Percentiles rank a stretch among this genome's conserved stretches.
These are phyloP conservation scores for Anaeromyces robustus DNA, from an alignment of 192 early-diverging fungal genomes.

Conservation along the genomic window DNA sequence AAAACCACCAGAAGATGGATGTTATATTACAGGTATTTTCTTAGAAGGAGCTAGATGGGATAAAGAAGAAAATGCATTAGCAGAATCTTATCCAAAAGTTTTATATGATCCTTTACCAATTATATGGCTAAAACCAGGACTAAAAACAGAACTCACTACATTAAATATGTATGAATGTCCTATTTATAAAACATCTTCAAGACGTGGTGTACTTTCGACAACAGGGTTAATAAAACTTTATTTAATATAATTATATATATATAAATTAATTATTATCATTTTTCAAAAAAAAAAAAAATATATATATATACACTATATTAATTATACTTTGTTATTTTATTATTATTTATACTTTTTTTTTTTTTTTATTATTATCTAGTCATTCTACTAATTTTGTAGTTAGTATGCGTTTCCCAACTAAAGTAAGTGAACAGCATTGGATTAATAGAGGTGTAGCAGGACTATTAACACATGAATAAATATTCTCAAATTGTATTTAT, in stretches of 20 bases:
- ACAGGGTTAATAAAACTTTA: slow-evolving; percentile 24
- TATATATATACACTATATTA: too few relatives aligned
- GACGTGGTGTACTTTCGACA: slow-evolving; percentile 38
- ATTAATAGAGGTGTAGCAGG: slow-evolving; percentile 36
- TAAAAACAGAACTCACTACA: slow-evolving; percentile 19
- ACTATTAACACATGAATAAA: slow-evolving; percentile 16
- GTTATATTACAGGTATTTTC: slow-evolving; percentile 41
- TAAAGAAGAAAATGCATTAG: slow-evolving; percentile 28
- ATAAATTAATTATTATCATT: too few relatives aligned
- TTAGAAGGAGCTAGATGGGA: slow-evolving; percentile 47
- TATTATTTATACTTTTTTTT: neutral
- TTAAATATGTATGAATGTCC: slow-evolving; percentile 37
- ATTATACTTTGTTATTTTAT: neutral
- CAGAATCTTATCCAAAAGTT: slow-evolving; percentile 29
- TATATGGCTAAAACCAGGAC: slow-evolving; percentile 39
- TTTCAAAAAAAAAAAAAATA: neutral
- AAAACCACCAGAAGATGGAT: slow-evolving; percentile 41
- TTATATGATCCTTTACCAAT: slow-evolving; percentile 36
- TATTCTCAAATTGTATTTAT: too few relatives aligned
- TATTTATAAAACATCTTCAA: slow-evolving; percentile 39
- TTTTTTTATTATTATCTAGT: slow-evolving; percentile 10
- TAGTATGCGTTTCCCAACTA: slow-evolving; percentile 42
- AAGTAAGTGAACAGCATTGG: slow-evolving; percentile 34
- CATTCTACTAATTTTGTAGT: slow-evolving; percentile 49
- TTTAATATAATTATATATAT: too few relatives aligned